Evolutionary conservation across 768 basidiomycete genomes (phyloP).

Genomic region (Asterophora lycoperdoides): DNA sequence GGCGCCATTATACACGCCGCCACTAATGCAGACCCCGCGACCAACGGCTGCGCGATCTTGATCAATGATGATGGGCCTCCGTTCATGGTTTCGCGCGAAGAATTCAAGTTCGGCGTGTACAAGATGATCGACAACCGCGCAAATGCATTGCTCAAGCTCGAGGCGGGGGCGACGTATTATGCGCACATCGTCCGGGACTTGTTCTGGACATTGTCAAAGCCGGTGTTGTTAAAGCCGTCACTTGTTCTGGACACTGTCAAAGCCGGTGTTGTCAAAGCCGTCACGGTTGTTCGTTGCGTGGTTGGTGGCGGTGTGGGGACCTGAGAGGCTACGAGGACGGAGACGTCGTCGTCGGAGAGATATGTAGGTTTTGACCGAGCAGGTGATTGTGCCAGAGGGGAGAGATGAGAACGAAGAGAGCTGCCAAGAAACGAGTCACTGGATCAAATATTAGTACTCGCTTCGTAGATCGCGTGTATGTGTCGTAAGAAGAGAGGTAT

Average conservation of each 20-base stretch:
- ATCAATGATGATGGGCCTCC: constrained; percentile 49
- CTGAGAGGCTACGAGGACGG: no score
- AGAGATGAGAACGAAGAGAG: no score
- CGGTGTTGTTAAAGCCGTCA: no score
- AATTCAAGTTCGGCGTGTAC: constrained; percentile 49
- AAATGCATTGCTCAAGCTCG: constrained; percentile 27
- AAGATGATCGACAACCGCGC: constrained; percentile 43
- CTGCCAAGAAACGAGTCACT: no score
- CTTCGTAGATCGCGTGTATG: no score
- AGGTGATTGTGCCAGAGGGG: no score
- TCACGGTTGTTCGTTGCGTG: constrained; percentile 19
- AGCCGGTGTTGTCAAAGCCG: constrained; percentile 24
- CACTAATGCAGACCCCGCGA: constrained; percentile 38
- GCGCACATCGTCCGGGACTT: constrained; percentile 24
- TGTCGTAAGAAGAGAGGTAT: no score
- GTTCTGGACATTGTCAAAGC: constrained; percentile 25
- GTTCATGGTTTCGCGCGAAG: constrained; percentile 41
- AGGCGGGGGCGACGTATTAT: constrained; percentile 26
- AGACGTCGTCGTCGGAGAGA: no score
- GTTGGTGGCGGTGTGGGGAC: no score
- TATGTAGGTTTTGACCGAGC: no score
- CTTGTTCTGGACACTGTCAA: constrained; percentile 26
- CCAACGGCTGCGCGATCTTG: constrained; percentile 44
- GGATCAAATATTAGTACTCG: no score
- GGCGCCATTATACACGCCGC: constrained; percentile 51